Conservation (phyloP, 371 early-diverging fungal genomes). For the Rhizopus stolonifer region DNA sequence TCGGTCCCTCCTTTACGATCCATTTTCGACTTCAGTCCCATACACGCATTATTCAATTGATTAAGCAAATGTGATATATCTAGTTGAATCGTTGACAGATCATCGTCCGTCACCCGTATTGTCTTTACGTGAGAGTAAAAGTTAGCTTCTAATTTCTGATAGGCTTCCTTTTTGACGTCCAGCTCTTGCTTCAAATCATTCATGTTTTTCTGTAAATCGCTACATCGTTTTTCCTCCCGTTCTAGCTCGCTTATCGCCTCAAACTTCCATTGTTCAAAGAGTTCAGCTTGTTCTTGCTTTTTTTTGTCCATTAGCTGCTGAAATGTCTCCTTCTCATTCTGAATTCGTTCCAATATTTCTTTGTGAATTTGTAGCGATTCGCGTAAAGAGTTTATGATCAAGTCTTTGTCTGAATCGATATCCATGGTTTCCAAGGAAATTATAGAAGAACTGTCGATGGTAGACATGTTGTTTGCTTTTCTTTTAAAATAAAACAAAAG, state of each 20-base stretch:
- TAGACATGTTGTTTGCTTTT: neutral
- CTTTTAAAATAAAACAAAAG: neutral
- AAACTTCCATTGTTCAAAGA: conserved; percentile 15
- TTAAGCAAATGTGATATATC: conserved; percentile 38
- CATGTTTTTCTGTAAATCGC: conserved; percentile 24
- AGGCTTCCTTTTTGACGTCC: conserved; percentile 36
- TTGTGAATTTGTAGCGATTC: conserved; percentile 45
- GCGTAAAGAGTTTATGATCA: conserved; percentile 34
- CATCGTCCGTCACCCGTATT: conserved; percentile 51
- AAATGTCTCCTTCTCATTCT: conserved; percentile 31
- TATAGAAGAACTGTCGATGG: neutral
- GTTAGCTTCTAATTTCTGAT: conserved; percentile 35
- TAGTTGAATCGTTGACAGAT: conserved; percentile 44
- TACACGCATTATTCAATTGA: conserved; percentile 41
- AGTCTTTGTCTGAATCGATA: conserved; percentile 26
- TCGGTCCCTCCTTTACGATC: conserved; percentile 31
- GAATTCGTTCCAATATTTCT: conserved; percentile 36
- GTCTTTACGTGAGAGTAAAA: conserved; percentile 42
- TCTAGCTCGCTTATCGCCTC: conserved; percentile 15
- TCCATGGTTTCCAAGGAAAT: neutral
- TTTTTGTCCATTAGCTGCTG: conserved; percentile 24
- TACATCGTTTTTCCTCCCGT: conserved; percentile 19
- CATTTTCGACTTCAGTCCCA: conserved; percentile 39
- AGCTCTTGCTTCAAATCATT: conserved; percentile 22
- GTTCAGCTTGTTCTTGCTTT: conserved; percentile 20